phyloP scores from a whole-genome alignment of 1,139 yeast species.

The Yamadazyma dendronema region DNA sequence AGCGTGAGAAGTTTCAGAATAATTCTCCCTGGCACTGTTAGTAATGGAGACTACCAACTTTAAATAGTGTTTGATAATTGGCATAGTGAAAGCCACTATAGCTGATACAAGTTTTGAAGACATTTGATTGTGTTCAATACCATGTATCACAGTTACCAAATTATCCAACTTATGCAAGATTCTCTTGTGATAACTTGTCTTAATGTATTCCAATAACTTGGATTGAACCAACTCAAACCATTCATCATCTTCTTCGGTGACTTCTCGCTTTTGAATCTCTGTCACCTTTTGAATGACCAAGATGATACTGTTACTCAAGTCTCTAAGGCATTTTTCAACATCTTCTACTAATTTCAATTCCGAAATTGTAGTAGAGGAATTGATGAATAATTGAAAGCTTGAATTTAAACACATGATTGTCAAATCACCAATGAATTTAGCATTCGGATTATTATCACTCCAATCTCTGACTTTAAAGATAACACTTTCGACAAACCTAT shows the following conservation, averaged over 20 bases:
- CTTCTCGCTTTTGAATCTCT: constrained; percentile 27
- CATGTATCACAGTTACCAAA: constrained; percentile 19
- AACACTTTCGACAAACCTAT: constrained; percentile 4
- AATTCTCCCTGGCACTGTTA: constrained; percentile 43
- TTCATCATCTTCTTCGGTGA: constrained; percentile 54
- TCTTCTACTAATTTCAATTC: constrained; percentile 27
- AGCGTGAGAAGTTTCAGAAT: constrained; percentile 56
- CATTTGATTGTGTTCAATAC: constrained; percentile 32
- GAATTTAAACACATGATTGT: constrained; percentile 38
- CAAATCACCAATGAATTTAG: constrained; percentile 48
- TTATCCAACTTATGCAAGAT: constrained; percentile 23
- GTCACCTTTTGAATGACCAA: constrained; percentile 63
- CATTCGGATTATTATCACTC: constrained; percentile 24
- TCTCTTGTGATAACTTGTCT: constrained; percentile 28
- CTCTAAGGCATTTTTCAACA: constrained; percentile 49
- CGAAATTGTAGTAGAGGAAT: constrained; percentile 24
- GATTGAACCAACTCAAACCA: constrained; percentile 60
- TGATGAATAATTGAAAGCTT: constrained; percentile 17
- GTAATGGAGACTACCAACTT: constrained; percentile 43
- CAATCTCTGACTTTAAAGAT: constrained; percentile 18
- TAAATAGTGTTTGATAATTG: constrained; percentile 55
- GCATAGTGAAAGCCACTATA: constrained; percentile 52
- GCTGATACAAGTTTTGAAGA: constrained; percentile 42
- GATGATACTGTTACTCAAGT: constrained; percentile 59
- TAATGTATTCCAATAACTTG: constrained; percentile 33